Evolutionary conservation across 768 basidiomycete species (phyloP).

Genomic region (Astraeus odoratus): DNA sequence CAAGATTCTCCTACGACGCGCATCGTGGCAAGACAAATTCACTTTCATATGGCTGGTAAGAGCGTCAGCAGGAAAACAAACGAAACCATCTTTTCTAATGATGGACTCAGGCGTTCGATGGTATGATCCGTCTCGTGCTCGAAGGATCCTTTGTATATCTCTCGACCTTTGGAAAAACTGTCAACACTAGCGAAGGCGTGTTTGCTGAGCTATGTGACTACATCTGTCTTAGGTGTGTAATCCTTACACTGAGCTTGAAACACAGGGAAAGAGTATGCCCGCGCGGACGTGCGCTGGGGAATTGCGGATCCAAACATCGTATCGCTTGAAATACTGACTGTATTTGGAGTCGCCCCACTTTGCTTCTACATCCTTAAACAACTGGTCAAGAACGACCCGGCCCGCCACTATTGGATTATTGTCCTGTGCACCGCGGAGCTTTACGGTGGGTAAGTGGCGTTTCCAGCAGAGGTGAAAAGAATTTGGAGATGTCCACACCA

Average conservation of each 20-base stretch:
- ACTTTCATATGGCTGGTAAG: slow-evolving; percentile 77
- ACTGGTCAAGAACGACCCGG: slow-evolving; percentile 56
- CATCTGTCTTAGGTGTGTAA: background rate
- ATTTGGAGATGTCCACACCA: background rate
- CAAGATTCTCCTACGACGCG: slow-evolving; percentile 51
- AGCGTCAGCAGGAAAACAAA: background rate
- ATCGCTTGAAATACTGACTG: slow-evolving; percentile 78
- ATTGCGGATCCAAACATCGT: slow-evolving; percentile 71
- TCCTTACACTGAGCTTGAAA: background rate
- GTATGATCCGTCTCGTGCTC: slow-evolving; percentile 68
- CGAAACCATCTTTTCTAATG: slow-evolving; percentile 1
- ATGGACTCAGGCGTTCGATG: slow-evolving; percentile 60
- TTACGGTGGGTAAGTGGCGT: slow-evolving; percentile 58
- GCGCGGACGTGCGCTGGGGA: slow-evolving; percentile 81
- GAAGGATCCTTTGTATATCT: slow-evolving; percentile 79
- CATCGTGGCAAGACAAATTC: slow-evolving; percentile 54
- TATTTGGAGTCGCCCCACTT: slow-evolving; percentile 64
- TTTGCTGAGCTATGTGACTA: slow-evolving; percentile 70
- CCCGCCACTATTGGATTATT: slow-evolving; percentile 61
- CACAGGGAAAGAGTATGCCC: slow-evolving; percentile 75
- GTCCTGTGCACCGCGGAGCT: slow-evolving; percentile 70
- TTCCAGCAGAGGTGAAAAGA: background rate
- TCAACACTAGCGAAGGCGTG: slow-evolving; percentile 59
- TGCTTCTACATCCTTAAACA: slow-evolving; percentile 67
- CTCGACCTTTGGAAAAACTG: slow-evolving; percentile 66